phyloP scores from a whole-genome alignment of 495 filamentous ascomycete genomes.

The Penicillium arizonense region DNA sequence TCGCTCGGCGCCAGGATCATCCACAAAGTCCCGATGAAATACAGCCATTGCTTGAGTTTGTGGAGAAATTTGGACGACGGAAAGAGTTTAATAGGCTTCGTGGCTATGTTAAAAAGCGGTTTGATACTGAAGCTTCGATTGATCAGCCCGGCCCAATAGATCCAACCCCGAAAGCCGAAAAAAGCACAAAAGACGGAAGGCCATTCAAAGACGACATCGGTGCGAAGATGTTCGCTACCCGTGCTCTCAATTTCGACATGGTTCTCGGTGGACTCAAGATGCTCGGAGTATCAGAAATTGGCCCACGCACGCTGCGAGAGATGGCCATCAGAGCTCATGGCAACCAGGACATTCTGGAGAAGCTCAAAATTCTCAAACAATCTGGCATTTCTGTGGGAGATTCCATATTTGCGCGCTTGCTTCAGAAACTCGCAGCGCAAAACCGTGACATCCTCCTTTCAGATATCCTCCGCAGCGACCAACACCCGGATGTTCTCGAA shows the following conservation, averaged over 20 bases:
- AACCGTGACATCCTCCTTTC: slow-evolving; percentile 56
- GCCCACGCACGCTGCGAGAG: slow-evolving; percentile 69
- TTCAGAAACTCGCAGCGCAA: slow-evolving; percentile 56
- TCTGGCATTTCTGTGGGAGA: slow-evolving; percentile 57
- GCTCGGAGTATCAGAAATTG: slow-evolving; percentile 64
- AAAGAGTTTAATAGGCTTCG: slow-evolving; percentile 22
- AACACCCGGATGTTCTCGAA: slow-evolving; percentile 74
- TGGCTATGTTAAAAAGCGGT: slow-evolving; percentile 23
- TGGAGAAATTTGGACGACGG: slow-evolving; percentile 29
- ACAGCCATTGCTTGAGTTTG: slow-evolving; percentile 41
- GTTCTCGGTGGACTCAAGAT: slow-evolving; percentile 62
- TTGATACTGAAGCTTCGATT: slow-evolving; percentile 5
- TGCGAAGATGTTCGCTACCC: slow-evolving; percentile 71
- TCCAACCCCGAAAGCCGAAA: not conserved
- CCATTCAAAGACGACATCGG: slow-evolving; percentile 58
- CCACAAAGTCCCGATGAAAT: slow-evolving; percentile 39
- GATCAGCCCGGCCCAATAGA: not conserved
- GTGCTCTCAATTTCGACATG: slow-evolving; percentile 60
- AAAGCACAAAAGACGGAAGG: slow-evolving; percentile 21
- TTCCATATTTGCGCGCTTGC: slow-evolving; percentile 56
- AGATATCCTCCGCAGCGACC: slow-evolving; percentile 63
- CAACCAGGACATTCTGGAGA: slow-evolving; percentile 48
- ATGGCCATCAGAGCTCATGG: slow-evolving; percentile 61
- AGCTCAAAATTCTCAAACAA: slow-evolving; percentile 54
- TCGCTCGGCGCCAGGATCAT: slow-evolving; percentile 48